A percentile compares a stretch with the other conserved stretches of the same genome.
Evolutionary conservation across 1,284 basidiomycete genomes (phyloP).

Genomic region (Microbotryum violaceum): DNA sequence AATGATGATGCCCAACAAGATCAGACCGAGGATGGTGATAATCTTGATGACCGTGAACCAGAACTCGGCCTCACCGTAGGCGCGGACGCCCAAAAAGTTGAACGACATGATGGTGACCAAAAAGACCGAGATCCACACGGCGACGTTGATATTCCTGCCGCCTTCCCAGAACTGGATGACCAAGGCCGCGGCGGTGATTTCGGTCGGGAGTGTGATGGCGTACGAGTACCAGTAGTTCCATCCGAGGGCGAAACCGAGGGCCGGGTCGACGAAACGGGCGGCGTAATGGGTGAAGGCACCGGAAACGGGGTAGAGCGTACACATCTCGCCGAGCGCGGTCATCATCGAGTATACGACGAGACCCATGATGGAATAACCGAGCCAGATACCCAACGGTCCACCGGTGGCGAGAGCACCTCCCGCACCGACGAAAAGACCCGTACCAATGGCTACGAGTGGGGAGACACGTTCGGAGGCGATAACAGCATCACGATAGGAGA

Average conservation of each 20-base stretch:
- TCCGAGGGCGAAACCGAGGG: constrained; percentile 42
- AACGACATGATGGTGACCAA: constrained; percentile 16
- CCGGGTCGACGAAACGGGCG: constrained; percentile 43
- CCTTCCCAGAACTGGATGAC: constrained; percentile 26
- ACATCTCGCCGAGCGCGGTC: constrained; percentile 44
- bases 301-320: constrained; percentile 24
- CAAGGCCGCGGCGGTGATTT: constrained; percentile 14
- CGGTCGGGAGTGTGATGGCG: constrained; percentile 9
- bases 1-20: constrained; percentile 35
- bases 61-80: constrained; percentile 27
- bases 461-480: too few species aligned
- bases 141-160: constrained; percentile 16
- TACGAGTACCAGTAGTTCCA: constrained; percentile 13
- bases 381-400: constrained; percentile 38
- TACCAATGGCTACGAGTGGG: constrained; percentile 1
- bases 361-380: constrained; percentile 33
- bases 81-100: constrained; percentile 23
- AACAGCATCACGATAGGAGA: too few species aligned
- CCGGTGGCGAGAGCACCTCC: constrained; percentile 37
- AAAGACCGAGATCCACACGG: constrained; percentile 25
- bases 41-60: constrained; percentile 30
- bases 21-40: constrained; percentile 18
- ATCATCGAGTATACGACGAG: constrained; percentile 29
- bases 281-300: constrained; percentile 26
- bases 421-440: constrained; percentile 24